These are phyloP conservation scores for Saprolegnia diclina DNA, from an alignment of 352 stramenopile species.

Conservation along the genomic window DNA sequence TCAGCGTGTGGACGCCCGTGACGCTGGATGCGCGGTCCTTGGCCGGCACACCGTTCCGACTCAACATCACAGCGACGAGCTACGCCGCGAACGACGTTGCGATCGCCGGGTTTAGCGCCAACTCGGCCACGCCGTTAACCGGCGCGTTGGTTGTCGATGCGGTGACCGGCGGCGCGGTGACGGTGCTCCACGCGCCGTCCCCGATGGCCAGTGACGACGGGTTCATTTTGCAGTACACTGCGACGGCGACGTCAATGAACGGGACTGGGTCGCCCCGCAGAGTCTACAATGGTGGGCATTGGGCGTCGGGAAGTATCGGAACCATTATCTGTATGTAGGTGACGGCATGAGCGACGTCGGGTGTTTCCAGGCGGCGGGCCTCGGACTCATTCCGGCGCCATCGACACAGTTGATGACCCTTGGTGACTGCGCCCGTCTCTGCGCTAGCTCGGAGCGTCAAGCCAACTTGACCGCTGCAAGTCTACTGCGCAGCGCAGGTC, in stretches of 20 bases:
- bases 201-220: neutral
- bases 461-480: neutral
- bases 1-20: neutral
- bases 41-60: neutral
- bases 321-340: too few relatives aligned
- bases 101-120: neutral
- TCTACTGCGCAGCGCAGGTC: neutral
- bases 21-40: neutral
- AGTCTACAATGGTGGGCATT: neutral
- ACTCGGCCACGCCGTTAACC: neutral
- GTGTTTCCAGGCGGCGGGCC: neutral
- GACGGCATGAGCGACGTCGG: neutral
- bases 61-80: slow-evolving; percentile 3
- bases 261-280: too few relatives aligned
- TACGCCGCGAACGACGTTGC: slow-evolving; percentile 1
- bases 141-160: neutral
- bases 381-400: neutral
- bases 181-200: neutral
- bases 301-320: too few relatives aligned
- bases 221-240: neutral
- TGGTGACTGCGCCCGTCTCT: neutral
- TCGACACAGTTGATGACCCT: neutral
- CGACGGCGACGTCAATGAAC: neutral
- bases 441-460: neutral
- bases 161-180: neutral